A percentile compares a stretch with the other conserved stretches of the same genome.
phyloP scores from a whole-genome alignment of 164 flowering plant species.

The Litsea cubeba region DNA sequence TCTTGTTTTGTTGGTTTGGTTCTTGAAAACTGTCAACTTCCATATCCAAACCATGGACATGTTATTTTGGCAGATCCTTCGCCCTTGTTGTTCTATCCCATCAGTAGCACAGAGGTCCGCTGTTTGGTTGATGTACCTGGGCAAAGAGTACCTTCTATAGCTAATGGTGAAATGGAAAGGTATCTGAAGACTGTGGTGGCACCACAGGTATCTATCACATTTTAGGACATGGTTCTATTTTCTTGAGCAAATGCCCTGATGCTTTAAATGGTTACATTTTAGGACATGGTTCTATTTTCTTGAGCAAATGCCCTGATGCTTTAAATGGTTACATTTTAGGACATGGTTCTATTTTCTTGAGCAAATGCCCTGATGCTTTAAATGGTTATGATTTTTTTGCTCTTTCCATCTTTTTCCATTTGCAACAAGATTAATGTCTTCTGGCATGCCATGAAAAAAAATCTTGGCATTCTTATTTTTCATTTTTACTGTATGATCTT shows the following conservation, averaged over 20 bases:
- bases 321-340: background rate
- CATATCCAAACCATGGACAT: conserved; percentile 85
- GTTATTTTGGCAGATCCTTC: conserved; percentile 85
- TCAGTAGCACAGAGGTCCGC: conserved; percentile 81
- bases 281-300: background rate
- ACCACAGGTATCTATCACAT: conserved; percentile 58
- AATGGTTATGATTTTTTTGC: too few species aligned
- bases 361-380: background rate
- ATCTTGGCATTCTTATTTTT: background rate
- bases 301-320: background rate
- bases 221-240: background rate
- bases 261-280: background rate
- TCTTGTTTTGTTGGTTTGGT: conserved; percentile 90
- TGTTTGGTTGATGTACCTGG: conserved; percentile 97
- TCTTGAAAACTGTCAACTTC: conserved; percentile 82
- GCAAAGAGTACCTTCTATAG: conserved; percentile 80
- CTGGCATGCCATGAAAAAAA: background rate
- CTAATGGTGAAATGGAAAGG: conserved; percentile 83
- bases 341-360: conserved; percentile 1
- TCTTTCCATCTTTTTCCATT: background rate
- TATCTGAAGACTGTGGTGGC: conserved; percentile 79
- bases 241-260: background rate
- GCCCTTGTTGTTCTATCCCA: conserved; percentile 84
- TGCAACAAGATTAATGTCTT: background rate
- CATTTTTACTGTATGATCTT: background rate